Base-by-base conservation (phyloP, 2,329 filamentous ascomycete species). In the Thielaviopsis euricoi region DNA sequence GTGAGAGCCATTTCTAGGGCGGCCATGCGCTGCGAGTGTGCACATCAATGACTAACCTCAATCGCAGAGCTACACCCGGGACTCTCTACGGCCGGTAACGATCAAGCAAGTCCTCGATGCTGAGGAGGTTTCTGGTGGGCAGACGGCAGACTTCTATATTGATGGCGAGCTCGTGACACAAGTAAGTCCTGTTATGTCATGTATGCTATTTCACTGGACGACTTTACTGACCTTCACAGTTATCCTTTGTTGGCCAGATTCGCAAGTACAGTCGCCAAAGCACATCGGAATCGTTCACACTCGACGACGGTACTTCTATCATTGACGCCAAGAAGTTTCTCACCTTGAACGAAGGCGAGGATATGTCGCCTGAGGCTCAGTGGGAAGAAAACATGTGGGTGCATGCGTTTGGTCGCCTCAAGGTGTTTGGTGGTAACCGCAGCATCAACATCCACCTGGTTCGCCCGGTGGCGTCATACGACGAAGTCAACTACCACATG, bases 81-180 rank as follows among this genome's bases (percentile, higher is more conserved):
- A 96, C 66, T 90, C 89, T 21, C 79, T 98, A 56, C 86, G 93
- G 51, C 90, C 93, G 0, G 87, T 96, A 52, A 98, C 93, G 12
- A 88, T 97, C 72, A 96, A 96, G 71, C 93, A 98, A 72, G 80
- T 96, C 59, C 75, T 90, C 67, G 88, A 94, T 62, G 87, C 89
- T 62, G 78, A 86, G 62, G 85, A 89, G 71, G 80, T 83, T 46
- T 85, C 86, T 68, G 81, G 83, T 1, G 76, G 76, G 60, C 82
- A 83, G 58, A 54, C 52, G 51, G 54, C 22, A 10, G 84, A 89
- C 40, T 93, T 94, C 77, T 82, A 83, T 62, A 86, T 97, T 66
- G 93, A 97, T 72, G 85, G 82, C 63, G 72, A 76, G 52, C 79
- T 85, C 62, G 75, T 90, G 61, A 84, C 83, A 49, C 79, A 91